Conservation (phyloP, 306 rosid genomes). For the Arachis hypogaea region DNA sequence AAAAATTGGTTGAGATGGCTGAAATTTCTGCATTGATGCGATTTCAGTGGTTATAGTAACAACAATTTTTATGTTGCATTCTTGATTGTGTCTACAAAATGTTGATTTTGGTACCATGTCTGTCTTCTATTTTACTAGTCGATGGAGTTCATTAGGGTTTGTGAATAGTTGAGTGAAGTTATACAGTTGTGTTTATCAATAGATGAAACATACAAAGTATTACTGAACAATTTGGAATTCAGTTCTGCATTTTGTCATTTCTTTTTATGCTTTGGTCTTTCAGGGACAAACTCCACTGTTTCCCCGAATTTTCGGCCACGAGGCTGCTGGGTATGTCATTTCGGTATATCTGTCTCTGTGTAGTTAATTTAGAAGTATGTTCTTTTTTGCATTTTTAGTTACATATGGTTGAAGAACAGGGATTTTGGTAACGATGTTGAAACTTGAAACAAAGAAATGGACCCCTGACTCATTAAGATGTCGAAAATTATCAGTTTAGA, state of each 20-base stretch:
- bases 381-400: neutral
- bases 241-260: neutral
- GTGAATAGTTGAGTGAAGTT: neutral
- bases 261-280: conserved; percentile 5
- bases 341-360: neutral
- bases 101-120: neutral
- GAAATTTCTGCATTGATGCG: too few species aligned
- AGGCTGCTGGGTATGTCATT: conserved; percentile 45
- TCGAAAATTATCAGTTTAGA: neutral
- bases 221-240: neutral
- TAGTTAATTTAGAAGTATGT: neutral
- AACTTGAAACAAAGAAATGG: neutral
- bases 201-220: neutral
- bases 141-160: neutral
- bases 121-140: neutral
- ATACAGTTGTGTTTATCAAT: neutral
- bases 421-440: neutral
- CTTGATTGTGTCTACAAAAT: too few species aligned
- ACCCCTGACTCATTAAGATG: neutral
- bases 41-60: too few species aligned
- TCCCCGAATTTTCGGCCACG: conserved; percentile 50
- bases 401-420: conserved; percentile 9
- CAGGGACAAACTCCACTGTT: conserved; percentile 47
- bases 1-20: too few species aligned
- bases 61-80: too few species aligned